Percentiles rank a stretch among this genome's conserved stretches.
phyloP scores from a whole-genome alignment of 202 grass and related monocot genomes.

The Carex sylvatica region DNA sequence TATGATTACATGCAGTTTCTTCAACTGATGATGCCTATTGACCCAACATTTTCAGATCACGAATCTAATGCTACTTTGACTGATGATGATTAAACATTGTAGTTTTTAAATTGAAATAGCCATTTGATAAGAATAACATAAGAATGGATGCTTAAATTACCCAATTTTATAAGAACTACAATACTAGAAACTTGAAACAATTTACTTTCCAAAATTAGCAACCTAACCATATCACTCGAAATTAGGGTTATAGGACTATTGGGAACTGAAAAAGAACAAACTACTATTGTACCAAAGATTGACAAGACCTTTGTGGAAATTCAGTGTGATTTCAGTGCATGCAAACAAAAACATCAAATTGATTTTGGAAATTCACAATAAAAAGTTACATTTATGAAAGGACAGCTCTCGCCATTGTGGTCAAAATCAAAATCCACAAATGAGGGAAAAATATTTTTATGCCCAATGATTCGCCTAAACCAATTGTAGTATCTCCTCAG shows the following conservation, averaged over 20 bases:
- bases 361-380: constrained; percentile 5
- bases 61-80: neutral
- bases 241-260: constrained; percentile 21
- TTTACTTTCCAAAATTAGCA: constrained; percentile 3
- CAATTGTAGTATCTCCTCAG: constrained; percentile 1
- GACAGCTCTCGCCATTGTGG: neutral
- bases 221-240: constrained; percentile 5
- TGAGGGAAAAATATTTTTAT: neutral
- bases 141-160: neutral
- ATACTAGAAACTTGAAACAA: constrained; percentile 23
- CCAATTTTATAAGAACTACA: constrained; percentile 7
- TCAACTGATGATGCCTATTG: neutral
- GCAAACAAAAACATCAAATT: constrained; percentile 10
- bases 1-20: neutral
- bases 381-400: constrained; percentile 5
- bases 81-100: neutral
- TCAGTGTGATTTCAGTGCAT: constrained; percentile 14
- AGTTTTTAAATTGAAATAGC: neutral
- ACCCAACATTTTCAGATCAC: constrained; percentile 15
- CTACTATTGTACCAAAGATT: neutral
- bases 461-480: neutral
- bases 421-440: constrained; percentile 10
- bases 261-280: neutral
- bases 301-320: constrained; percentile 2
- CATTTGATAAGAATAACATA: neutral